Base-by-base conservation (phyloP, 1,139 yeast genomes). In the Nematodospora anomalae region DNA sequence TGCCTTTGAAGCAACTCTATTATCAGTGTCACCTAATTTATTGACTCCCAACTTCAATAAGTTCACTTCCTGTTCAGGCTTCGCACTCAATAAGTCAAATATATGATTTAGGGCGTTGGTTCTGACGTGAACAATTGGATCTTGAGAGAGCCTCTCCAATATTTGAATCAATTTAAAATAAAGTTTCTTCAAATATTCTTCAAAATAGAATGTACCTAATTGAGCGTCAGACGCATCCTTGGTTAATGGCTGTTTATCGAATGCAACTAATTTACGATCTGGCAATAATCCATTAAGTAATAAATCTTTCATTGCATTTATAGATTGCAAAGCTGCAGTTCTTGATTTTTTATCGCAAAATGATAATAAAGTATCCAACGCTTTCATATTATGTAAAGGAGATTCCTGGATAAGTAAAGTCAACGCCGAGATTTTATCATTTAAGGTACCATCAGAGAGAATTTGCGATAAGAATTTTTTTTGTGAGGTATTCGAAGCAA, bases 61-160 rank as follows among this genome's bases (percentile, higher is more conserved):
- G 58, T 94, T 92, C 34, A 83, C 95, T 62, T 92, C 99, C 66
- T 94, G 98, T 64, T 92, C 99, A 3, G 99, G 97, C 58, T 90
- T 92, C 11, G 84, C 74, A 48, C 79, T 81, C 43, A 92, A 67
- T 30, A 92, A 70, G 43, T 87, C 95, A 49, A 90, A 85, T 28
- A 90, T 74, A 54, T 87, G 92, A 32, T 76, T 69, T 26, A 89
- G 74, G 26, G 86, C 80, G 45, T 79, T 86, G 71, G 83, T 75
- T 58, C 96, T 79, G 28, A 92, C 95, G 55, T 86, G 94, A 39
- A 83, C 79, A 51, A 92, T 89, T n/a, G 97, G 86, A 59, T 92
- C 98, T 54, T 88, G 96, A 16, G 88, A 76, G 37, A 92, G 71
- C 12, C 65, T 61, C 60, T 89, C 97, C 49, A 94, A 73, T 16